These are phyloP conservation scores for Macrocybe gigantea DNA, from an alignment of 768 basidiomycete genomes.

Conservation along the genomic window DNA sequence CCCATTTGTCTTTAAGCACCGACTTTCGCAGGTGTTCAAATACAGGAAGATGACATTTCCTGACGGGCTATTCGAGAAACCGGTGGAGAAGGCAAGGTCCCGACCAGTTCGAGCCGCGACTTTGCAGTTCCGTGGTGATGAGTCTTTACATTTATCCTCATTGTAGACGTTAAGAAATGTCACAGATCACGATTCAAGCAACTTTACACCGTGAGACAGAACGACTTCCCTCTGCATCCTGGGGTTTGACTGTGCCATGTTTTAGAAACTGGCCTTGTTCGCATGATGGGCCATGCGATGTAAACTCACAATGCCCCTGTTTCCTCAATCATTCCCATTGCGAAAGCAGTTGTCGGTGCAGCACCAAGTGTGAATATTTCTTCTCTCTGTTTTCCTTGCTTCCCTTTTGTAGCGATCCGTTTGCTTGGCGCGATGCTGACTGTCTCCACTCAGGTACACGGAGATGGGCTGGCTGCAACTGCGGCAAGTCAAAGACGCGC, in stretches of 20 bases:
- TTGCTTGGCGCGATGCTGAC: neutral
- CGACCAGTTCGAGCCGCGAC: slow-evolving; percentile 1
- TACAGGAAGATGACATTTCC: too few relatives aligned
- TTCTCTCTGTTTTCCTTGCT: slow-evolving; percentile 12
- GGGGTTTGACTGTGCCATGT: neutral
- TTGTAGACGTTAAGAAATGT: neutral
- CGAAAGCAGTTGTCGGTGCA: slow-evolving; percentile 49
- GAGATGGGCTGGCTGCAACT: slow-evolving; percentile 54
- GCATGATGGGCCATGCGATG: slow-evolving; percentile 51
- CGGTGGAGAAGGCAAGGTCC: slow-evolving; percentile 2
- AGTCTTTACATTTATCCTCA: neutral
- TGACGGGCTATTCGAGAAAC: neutral
- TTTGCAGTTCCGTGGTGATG: slow-evolving; percentile 9
- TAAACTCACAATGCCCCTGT: slow-evolving; percentile 40
- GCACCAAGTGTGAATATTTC: slow-evolving; percentile 34
- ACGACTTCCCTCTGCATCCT: neutral
- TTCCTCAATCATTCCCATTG: slow-evolving; percentile 46
- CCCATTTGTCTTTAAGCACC: slow-evolving; percentile 20
- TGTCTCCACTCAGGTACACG: slow-evolving; percentile 35
- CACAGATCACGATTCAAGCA: slow-evolving; percentile 11
- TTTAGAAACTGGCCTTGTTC: slow-evolving; percentile 45
- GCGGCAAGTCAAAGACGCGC: slow-evolving; percentile 21
- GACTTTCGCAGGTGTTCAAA: slow-evolving; percentile 2
- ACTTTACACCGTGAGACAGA: slow-evolving; percentile 21
- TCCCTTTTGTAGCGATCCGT: neutral